Base-by-base conservation (phyloP, 2,329 filamentous ascomycete species). In the Cytospora piceae region DNA sequence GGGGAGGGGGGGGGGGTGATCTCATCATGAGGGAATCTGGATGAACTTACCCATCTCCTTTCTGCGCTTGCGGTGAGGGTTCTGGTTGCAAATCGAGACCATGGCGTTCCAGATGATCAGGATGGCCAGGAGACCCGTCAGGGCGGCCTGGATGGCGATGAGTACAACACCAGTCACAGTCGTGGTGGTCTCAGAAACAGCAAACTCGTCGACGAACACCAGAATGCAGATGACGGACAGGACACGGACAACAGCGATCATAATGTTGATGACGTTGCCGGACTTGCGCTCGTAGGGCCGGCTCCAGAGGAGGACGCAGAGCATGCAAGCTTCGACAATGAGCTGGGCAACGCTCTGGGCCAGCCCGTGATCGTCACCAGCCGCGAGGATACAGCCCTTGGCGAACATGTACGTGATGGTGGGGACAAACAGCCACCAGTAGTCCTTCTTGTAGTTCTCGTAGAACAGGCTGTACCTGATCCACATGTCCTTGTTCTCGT, bases 401-500 rank as follows among this genome's bases (percentile, higher is more conserved):
- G 88, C 89, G 74, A 97, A 93, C 82, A 94, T 91, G 82, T 98
- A 98, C 69, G 93, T 68, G 73, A 98, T 97, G 68, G 86, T 83
- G 0, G 95, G 95, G 17, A 98, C 85, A 75, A 99, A 98, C 29
- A 97, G 79, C 94, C 94, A 98, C 95, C 95, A 99, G 81, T 94
- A 97, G 72, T 89, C 87, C 78, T 91, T 93, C 81, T 93, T 93
- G 83, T 97, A 98, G 72, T 90, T 90, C 73, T 98, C 95, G 81
- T 99, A 99, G 80, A 99, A 98, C 68, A 97, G 84, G 73, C 92
- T 95, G 84, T 99, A 99, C 81, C 95, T 96, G 76, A 92, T 85
- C 94, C 95, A 97, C 51, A 90, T 89, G 66, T 90, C 86, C 82
- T 95, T 96, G 79, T 98, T 85, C 67, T 97, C 91, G 77, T 93